These are phyloP conservation scores for Ormosia emarginata DNA, from an alignment of 306 rosid genomes.

Conservation along the genomic window DNA sequence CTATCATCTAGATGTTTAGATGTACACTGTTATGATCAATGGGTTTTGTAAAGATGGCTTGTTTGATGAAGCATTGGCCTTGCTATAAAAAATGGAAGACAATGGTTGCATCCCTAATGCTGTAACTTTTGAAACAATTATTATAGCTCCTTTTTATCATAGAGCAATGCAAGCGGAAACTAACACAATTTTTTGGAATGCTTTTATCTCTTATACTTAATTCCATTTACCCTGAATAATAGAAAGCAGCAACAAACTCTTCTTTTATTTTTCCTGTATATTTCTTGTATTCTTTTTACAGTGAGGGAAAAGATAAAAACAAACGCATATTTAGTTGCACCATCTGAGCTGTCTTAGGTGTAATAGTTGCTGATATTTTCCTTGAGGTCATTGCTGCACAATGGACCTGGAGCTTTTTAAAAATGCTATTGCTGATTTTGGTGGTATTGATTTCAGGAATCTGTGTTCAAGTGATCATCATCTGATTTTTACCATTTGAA, in stretches of 20 bases:
- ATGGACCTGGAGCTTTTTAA: background rate
- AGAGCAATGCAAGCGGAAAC: no score
- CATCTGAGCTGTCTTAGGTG: background rate
- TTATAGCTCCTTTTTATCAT: no score
- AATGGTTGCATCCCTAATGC: background rate
- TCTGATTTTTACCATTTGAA: background rate
- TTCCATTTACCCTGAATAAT: no score
- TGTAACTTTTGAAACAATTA: background rate
- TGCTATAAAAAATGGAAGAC: background rate
- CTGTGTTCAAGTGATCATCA: no score
- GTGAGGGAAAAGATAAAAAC: background rate
- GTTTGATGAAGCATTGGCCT: background rate
- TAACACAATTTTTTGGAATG: no score
- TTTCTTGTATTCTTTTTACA: background rate
- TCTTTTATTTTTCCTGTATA: no score
- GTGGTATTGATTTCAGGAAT: no score
- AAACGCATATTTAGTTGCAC: no score
- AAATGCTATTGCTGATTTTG: no score
- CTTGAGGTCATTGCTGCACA: background rate
- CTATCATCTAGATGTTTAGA: fast-evolving
- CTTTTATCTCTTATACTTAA: no score
- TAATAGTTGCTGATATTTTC: background rate
- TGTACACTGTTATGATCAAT: background rate
- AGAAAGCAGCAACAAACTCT: background rate
- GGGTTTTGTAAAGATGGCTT: background rate